phyloP scores from a whole-genome alignment of 495 filamentous ascomycete genomes.

The Neurospora sp. region DNA sequence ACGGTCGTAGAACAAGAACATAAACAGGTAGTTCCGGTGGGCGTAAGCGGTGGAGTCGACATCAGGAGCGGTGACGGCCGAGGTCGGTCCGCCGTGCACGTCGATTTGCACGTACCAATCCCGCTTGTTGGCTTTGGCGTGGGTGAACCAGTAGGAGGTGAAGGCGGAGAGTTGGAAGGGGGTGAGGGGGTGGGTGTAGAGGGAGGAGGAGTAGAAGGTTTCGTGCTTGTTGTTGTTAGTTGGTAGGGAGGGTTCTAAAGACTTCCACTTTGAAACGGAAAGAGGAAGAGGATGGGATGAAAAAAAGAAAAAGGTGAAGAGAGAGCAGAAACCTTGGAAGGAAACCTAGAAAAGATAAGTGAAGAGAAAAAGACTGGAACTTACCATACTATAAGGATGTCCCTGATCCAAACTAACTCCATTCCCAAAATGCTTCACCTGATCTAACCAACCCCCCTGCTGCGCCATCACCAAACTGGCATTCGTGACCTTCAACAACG shows the following conservation, averaged over 20 bases:
- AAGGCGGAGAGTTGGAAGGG: constrained; percentile 26
- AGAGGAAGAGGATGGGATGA: neutral
- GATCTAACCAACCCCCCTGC: constrained; percentile 29
- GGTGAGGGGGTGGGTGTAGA: constrained; percentile 26
- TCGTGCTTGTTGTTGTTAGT: constrained; percentile 27
- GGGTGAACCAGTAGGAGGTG: constrained; percentile 33
- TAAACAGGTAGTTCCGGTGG: constrained; percentile 35
- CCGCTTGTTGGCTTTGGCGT: constrained; percentile 29
- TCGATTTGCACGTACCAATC: constrained; percentile 40
- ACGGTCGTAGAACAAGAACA: constrained; percentile 35
- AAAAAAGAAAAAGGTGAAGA: neutral
- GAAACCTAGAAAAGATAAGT: neutral
- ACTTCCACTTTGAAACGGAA: no score
- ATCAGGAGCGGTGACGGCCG: constrained; percentile 21
- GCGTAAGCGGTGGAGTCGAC: constrained; percentile 27
- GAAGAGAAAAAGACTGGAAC: neutral
- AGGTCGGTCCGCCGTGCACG: constrained; percentile 34
- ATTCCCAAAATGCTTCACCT: constrained; percentile 32
- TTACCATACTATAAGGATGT: constrained; percentile 16
- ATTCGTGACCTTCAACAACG: constrained; percentile 25
- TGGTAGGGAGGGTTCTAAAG: neutral
- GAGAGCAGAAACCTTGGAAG: neutral
- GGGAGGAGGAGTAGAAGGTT: constrained; percentile 33
- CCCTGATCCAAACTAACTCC: constrained; percentile 28
- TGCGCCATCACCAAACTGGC: constrained; percentile 21